Percentiles rank a stretch among this genome's conserved stretches.
These are phyloP conservation scores for Ceratocystis huliohia DNA, from an alignment of 2,329 filamentous ascomycete genomes.

Conservation along the genomic window DNA sequence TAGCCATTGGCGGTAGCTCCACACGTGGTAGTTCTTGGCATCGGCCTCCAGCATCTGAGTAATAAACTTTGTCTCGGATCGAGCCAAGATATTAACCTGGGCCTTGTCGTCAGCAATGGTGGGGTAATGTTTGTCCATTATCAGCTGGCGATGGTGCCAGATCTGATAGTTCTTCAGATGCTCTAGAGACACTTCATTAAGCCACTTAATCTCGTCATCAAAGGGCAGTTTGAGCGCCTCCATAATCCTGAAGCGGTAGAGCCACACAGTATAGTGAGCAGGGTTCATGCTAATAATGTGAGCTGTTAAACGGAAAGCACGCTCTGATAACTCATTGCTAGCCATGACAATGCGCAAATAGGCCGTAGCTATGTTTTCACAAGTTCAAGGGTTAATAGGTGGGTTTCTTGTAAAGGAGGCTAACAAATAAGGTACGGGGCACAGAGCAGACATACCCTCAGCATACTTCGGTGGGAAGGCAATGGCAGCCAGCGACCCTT, in stretches of 20 bases:
- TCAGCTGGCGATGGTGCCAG: conserved; percentile 64
- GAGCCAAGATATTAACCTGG: conserved; percentile 44
- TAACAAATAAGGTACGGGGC: conserved; percentile 17
- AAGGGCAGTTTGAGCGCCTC: conserved; percentile 53
- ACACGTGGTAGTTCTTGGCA: conserved; percentile 97
- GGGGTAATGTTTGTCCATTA: conserved; percentile 46
- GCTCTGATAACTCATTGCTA: conserved; percentile 64
- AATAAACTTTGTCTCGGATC: conserved; percentile 63
- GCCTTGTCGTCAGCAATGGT: conserved; percentile 47
- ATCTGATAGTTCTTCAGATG: conserved; percentile 99
- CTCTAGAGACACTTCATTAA: conserved; percentile 68
- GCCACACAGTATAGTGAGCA: conserved; percentile 97
- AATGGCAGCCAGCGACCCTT: conserved; percentile 77
- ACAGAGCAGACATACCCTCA: conserved; percentile 42
- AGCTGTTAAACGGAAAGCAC: conserved; percentile 70
- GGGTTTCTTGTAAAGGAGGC: background rate
- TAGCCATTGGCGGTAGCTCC: conserved; percentile 77
- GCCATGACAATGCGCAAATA: conserved; percentile 94
- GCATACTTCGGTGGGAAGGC: conserved; percentile 81
- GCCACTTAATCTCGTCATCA: conserved; percentile 65
- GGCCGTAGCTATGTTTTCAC: conserved; percentile 51
- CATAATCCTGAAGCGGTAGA: conserved; percentile 76
- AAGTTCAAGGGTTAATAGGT: background rate
- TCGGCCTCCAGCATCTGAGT: conserved; percentile 70
- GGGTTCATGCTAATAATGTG: conserved; percentile 88